Conservation (phyloP, 2,329 filamentous ascomycete genomes). For the Penicillium nordicum region DNA sequence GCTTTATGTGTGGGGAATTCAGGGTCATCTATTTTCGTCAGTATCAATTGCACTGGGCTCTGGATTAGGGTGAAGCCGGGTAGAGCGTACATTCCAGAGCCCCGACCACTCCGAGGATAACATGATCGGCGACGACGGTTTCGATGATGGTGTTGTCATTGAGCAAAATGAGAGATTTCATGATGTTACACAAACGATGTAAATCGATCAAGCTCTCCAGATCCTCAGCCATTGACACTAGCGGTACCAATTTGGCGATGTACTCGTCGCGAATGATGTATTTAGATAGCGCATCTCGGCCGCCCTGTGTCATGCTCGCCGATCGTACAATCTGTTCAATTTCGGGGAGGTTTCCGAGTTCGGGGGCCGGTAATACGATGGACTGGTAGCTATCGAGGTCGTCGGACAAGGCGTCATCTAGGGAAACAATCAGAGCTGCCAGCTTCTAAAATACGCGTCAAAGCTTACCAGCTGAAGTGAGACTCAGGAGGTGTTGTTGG, state of each 20-base stretch:
- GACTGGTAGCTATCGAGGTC: constrained; percentile 72
- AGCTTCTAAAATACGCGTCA: constrained; percentile 21
- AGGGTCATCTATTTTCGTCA: constrained; percentile 64
- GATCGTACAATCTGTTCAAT: constrained; percentile 81
- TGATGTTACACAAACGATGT: constrained; percentile 92
- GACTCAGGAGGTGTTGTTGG: constrained; percentile 68
- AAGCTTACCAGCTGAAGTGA: constrained; percentile 58
- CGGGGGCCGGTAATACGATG: constrained; percentile 72
- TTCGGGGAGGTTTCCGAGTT: constrained; percentile 77
- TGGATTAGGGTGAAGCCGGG: not conserved
- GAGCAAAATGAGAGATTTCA: constrained; percentile 91
- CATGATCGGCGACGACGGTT: constrained; percentile 82
- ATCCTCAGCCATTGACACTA: constrained; percentile 87
- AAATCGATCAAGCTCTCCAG: constrained; percentile 82
- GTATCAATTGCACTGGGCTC: not conserved
- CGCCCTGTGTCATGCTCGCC: constrained; percentile 68
- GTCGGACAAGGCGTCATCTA: constrained; percentile 84
- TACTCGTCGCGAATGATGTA: constrained; percentile 83
- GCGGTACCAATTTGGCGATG: constrained; percentile 77
- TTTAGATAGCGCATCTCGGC: constrained; percentile 82
- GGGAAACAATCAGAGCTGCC: constrained; percentile 11
- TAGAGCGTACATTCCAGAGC: constrained; percentile 71
- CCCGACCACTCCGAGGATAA: constrained; percentile 87
- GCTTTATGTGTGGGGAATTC: constrained; percentile 98
- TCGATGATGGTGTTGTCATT: constrained; percentile 96